Percentiles rank a stretch among this genome's conserved stretches.
Conservation (phyloP, 305 asterid species). For the Fraxinus xanthoxyloides region DNA sequence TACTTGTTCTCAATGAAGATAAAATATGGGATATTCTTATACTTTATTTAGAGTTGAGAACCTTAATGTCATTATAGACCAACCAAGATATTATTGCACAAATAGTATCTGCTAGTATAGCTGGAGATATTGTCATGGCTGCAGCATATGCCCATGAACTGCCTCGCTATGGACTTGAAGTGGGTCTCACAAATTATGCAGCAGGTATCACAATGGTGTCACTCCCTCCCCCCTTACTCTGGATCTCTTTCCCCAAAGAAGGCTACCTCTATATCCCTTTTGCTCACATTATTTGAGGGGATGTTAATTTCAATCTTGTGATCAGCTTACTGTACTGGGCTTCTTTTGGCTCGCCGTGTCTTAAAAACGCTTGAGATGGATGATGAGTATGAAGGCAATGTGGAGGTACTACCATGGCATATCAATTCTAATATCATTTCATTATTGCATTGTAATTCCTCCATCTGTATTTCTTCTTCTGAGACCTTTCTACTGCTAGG, state of each 20-base stretch:
- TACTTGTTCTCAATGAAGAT: background rate
- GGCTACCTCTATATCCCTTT: background rate
- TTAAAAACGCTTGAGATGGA: conserved; percentile 68
- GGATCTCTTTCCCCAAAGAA: background rate
- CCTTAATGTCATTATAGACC: conserved; percentile 41
- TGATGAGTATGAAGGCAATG: conserved; percentile 67
- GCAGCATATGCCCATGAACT: conserved; percentile 62
- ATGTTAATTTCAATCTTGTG: conserved; percentile 2
- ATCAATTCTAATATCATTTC: background rate
- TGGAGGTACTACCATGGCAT: conserved; percentile 43
- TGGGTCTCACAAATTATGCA: conserved; percentile 67
- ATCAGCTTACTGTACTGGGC: conserved; percentile 72
- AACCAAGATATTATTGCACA: conserved; percentile 61
- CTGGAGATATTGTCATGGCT: conserved; percentile 65
- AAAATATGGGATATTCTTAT: background rate
- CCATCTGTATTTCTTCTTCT: conserved; percentile 5
- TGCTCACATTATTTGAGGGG: background rate
- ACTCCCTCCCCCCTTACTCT: background rate
- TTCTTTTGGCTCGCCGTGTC: conserved; percentile 70
- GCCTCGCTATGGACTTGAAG: conserved; percentile 57
- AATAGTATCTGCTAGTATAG: conserved; percentile 56
- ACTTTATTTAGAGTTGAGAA: background rate
- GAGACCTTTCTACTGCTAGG: conserved; percentile 14
- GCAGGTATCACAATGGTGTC: conserved; percentile 39
- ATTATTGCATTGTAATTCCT: background rate